Base-by-base conservation (phyloP, 148 eudicot species). In the Nepenthes gracilis region DNA sequence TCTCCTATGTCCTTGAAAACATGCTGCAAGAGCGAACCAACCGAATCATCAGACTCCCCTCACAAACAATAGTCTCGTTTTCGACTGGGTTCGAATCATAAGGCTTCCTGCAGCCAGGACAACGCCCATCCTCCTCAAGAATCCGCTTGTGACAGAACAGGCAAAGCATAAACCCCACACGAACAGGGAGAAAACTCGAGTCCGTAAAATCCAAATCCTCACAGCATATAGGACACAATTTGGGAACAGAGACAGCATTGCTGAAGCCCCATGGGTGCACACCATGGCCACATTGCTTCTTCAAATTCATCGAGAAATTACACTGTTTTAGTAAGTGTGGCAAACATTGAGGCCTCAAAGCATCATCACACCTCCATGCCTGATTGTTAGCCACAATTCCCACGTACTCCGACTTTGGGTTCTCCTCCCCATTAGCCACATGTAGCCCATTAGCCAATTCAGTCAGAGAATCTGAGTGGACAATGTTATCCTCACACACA, bases 71-170 rank as follows among this genome's bases (percentile, higher is more conserved):
- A 36, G 82, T 67, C 77, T 83, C 89, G 58, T 83, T 82, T 23
- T 23, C 74, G 5, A 68, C 69, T 23, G 73, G 69, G 23, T 70
- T 80, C 52, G 57, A 50, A 54, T 77, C 74, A 77, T 93, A 93
- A 32, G 78, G 80, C 87, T 93, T 84, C 88, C 98, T 82, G 82
- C 98, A 93, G 32, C 90, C 96, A 7, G 98, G 98, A 75, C 98
- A 93, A 23, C 96, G 96, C 1, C 81, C 85, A 76, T 86, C 87
- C 64, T 80, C 91, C 72, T 93, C 98, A 57, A 82, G 77, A 76
- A 93, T 93, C 67, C 85, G 74, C 75, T 93, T 88, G 83, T 93
- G 95, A 72, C 98, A 93, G 76, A 93, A 93, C 54, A 93, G 95
- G 68, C 98, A 93, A 51, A 93, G 86, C 79, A 75, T 81, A 62